Percentiles rank a stretch among this genome's conserved stretches.
These are phyloP conservation scores for Calonectria henricotiae DNA, from an alignment of 2,329 filamentous ascomycete genomes.

Conservation along the genomic window DNA sequence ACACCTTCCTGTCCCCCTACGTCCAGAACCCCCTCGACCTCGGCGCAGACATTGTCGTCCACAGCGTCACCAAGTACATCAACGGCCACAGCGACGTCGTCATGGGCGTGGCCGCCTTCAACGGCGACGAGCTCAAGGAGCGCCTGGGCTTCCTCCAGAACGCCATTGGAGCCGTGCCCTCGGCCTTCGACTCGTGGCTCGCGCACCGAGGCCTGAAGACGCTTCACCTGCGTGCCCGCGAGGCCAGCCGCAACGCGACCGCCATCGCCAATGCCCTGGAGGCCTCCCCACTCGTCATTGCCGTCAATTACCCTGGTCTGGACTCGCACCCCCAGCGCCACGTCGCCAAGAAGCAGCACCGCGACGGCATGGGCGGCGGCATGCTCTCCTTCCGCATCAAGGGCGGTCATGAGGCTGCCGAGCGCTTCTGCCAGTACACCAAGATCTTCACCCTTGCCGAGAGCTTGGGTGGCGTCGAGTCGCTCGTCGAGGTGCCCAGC, in stretches of 20 bases:
- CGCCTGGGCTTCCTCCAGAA: conserved; percentile 95
- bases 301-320: conserved; percentile 96
- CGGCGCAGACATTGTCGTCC: conserved; percentile 96
- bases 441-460: conserved; percentile 95
- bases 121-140: conserved; percentile 83
- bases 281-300: conserved; percentile 84
- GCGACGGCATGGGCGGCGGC: conserved; percentile 93
- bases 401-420: conserved; percentile 88
- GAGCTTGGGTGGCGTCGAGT: conserved; percentile 93
- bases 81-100: conserved; percentile 97
- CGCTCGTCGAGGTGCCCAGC: conserved; percentile 90
- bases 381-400: conserved; percentile 98
- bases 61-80: conserved; percentile 99
- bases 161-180: conserved; percentile 95
- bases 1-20: conserved; percentile 97
- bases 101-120: conserved; percentile 98
- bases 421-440: conserved; percentile 92
- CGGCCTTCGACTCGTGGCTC: conserved; percentile 97
- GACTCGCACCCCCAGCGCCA: conserved; percentile 88
- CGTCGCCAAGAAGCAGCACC: conserved; percentile 92
- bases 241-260: conserved; percentile 87
- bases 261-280: conserved; percentile 84
- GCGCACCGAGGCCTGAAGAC: conserved; percentile 98
- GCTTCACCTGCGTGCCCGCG: conserved; percentile 90
- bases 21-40: conserved; percentile 96